Evolutionary conservation across 2,329 filamentous ascomycete genomes (phyloP), one percentile per base, ranked within the genome.

Genomic region (Phoma sp.): DNA sequence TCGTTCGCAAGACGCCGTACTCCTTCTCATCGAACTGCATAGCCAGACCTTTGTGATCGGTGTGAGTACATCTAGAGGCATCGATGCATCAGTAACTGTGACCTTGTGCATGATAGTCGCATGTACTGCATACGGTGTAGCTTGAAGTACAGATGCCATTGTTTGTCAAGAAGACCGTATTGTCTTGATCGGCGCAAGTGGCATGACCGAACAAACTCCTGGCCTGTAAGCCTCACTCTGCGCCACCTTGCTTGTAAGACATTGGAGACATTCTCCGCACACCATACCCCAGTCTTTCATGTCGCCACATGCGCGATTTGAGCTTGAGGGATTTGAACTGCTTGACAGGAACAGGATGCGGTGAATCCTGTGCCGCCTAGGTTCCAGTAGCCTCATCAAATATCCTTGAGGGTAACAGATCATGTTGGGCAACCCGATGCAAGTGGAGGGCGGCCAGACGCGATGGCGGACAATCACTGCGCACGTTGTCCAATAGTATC

Each of bases 221-320:
- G 46, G 12, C 42, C 36, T 36, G 33, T 23, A 40, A 49, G 51
- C 45, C 51, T 54, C 46, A 54, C 45, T 54, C 14, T 43, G 28
- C 38, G 51, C 51, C 45, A 48, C 51, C 28, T 15, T 23, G 23
- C 6, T 38, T 6, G 15, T 11, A 15, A 33, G 32, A 18, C 7
- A n/a, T 30, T 36, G 40, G 51, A 49, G 39, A 54, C 38, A n/a
- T 45, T 54, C 51, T 45, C 51, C 39, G 29, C 39, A 21, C 43
- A 26, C 4, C 6, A 7, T 15, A 12, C 32, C 18, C 26, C n/a
- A 29, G 20, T 23, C 3, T 18, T 20, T 9, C 7, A 14, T 20
- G n/a, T 54, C 17, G 39, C 45, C 40, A 49, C 39, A 34, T 49
- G 45, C 39, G 46, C 46, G 51, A 39, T 54, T 43, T 43, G 43